Evolutionary conservation across 139 green algal genomes (phyloP).

Genomic region (Chlorella sp.): DNA sequence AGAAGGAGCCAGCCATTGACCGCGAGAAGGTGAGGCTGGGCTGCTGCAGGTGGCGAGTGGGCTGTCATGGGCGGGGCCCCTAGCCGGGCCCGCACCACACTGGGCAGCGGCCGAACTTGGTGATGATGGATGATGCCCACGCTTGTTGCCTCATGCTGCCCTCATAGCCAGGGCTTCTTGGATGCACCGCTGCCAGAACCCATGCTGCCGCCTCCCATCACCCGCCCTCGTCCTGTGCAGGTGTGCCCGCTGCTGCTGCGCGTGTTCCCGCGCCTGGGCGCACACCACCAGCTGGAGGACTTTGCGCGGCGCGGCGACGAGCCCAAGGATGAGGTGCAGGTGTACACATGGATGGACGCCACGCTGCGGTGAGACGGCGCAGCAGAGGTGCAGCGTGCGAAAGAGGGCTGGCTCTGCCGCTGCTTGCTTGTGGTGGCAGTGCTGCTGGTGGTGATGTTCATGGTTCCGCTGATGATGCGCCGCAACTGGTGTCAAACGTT

Average conservation of each 20-base stretch:
- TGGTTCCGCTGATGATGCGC: too few species aligned
- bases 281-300: slow-evolving; percentile 82
- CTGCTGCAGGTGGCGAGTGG: not conserved
- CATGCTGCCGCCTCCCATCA: not conserved
- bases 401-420: not conserved
- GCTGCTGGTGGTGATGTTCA: too few species aligned
- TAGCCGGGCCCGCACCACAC: too few species aligned
- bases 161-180: too few species aligned
- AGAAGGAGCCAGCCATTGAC: slow-evolving; percentile 42
- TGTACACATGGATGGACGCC: slow-evolving; percentile 97
- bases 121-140: not conserved
- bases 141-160: not conserved
- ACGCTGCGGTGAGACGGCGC: slow-evolving; percentile 63
- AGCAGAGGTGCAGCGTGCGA: not conserved
- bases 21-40: slow-evolving; percentile 32
- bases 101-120: too few species aligned
- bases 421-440: not conserved
- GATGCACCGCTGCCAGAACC: too few species aligned
- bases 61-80: too few species aligned
- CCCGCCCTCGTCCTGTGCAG: slow-evolving; percentile 4
- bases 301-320: slow-evolving; percentile 50
- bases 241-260: slow-evolving; percentile 87
- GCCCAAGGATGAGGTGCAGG: slow-evolving; percentile 65
- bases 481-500: too few species aligned
- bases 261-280: slow-evolving; percentile 76